Evolutionary conservation across 805 yeast species (phyloP).

Genomic region (Sporopachydermia lactativora): DNA sequence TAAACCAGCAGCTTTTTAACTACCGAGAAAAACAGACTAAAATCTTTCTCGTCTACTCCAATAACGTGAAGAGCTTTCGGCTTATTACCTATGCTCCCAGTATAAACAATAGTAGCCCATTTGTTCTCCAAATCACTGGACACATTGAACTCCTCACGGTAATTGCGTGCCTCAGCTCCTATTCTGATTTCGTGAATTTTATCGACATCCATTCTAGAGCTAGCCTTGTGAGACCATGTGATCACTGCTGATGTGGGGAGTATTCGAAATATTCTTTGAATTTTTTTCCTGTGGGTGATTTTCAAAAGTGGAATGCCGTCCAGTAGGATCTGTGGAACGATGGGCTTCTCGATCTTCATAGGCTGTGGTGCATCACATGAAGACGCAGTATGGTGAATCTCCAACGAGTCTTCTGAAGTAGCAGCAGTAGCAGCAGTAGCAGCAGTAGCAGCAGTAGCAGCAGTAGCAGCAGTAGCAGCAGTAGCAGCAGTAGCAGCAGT

Average conservation of each 20-base stretch:
- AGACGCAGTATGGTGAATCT: constrained; percentile 12
- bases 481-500: constrained; percentile 4
- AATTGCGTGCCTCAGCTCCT: constrained; percentile 65
- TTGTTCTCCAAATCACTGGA: constrained; percentile 45
- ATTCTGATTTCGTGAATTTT: constrained; percentile 47
- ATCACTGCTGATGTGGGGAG: constrained; percentile 41
- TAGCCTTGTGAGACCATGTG: constrained; percentile 39
- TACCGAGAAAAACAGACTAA: constrained; percentile 40
- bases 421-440: constrained; percentile 2
- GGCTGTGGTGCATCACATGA: not conserved
- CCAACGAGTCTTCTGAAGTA: constrained; percentile 6
- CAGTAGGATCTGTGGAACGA: constrained; percentile 33
- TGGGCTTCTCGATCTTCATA: constrained; percentile 13
- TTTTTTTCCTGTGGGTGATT: constrained; percentile 56
- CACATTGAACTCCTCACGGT: constrained; percentile 72
- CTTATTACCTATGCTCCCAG: constrained; percentile 40
- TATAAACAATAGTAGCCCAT: constrained; percentile 78
- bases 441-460: constrained; percentile 5
- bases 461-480: constrained; percentile 7
- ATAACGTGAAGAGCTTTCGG: constrained; percentile 70
- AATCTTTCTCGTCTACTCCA: constrained; percentile 38
- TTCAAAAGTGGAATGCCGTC: constrained; percentile 52
- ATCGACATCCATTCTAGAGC: constrained; percentile 38
- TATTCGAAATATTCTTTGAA: constrained; percentile 40
- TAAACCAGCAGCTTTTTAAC: constrained; percentile 39